phyloP scores from a whole-genome alignment of 73 alveolate species.

The Tetrahymena thermophila region DNA sequence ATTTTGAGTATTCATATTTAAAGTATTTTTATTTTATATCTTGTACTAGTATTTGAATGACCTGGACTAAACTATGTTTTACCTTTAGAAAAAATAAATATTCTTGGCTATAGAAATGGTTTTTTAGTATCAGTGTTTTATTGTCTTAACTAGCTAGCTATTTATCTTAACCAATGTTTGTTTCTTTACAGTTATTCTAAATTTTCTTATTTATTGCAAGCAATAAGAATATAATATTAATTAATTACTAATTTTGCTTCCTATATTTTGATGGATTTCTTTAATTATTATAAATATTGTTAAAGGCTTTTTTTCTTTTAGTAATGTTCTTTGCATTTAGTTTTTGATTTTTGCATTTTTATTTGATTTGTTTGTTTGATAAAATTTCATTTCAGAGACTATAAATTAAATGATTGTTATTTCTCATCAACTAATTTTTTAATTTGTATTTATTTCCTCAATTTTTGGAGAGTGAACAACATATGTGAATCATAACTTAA shows the following conservation, averaged over 20 bases:
- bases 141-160: background rate
- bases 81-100: background rate
- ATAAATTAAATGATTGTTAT: background rate
- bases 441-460: background rate
- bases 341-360: background rate
- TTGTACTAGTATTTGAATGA: background rate
- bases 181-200: background rate
- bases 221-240: background rate
- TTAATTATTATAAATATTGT: background rate
- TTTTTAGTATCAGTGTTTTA: background rate
- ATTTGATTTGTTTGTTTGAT: background rate
- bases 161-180: background rate
- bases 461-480: background rate
- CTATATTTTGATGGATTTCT: background rate
- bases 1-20: background rate
- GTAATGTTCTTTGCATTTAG: background rate
- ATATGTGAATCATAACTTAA: background rate
- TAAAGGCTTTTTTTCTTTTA: background rate
- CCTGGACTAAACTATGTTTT: background rate
- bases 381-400: background rate
- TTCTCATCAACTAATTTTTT: background rate
- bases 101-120: background rate
- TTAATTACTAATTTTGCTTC: background rate
- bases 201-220: background rate
- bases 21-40: background rate